Base-by-base conservation (phyloP, 345 rosid species). In the Sapria himalayana region DNA sequence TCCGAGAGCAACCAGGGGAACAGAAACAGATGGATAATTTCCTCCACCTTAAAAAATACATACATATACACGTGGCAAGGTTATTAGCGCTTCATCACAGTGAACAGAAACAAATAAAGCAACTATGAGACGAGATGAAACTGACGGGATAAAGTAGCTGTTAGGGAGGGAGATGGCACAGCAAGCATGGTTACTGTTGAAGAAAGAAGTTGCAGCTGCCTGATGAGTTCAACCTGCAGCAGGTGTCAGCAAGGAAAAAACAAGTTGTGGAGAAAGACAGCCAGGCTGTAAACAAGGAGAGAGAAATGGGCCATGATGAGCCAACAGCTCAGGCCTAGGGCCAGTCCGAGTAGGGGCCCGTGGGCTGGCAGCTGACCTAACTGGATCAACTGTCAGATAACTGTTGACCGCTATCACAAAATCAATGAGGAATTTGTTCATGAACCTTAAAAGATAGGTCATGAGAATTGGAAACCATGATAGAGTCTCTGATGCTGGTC, bases 1-100 rank as follows among this genome's bases (percentile, higher is more conserved):
- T 58, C 98, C 98, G 70, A 89, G 60, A 69, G 94, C 94, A 58
- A 89, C 94, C 63, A 89, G 61, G 20, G 98, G 94, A 65, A 89
- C 91, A 51, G 94, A 80, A 33, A 73, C 71, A 29, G 98, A 91
- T 50, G 98, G 91, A 67, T 52, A 58, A 62, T 70, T 79, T 47
- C 93, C 98, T 37, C 93, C 93, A 60, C 96, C 96, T 85, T 58
- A 66, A 56, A 19, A 41, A 16, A 19, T 21, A 16, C 15, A 54
- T 42, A 18, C n/a, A 19, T 18, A 46, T 32, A 45, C 22, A 19
- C 23, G 39, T 36, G 40, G 10, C 25, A 41, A 55, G 7, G 31
- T 5, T 11, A 21, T 36, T 33, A 46, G 33, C 11, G 43, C 15
- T 10, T 19, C 23, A 15, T 27, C 21, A 32, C 37, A 47, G 13